Evolutionary conservation across 306 rosid species (phyloP).

Genomic region (Prunus davidiana): DNA sequence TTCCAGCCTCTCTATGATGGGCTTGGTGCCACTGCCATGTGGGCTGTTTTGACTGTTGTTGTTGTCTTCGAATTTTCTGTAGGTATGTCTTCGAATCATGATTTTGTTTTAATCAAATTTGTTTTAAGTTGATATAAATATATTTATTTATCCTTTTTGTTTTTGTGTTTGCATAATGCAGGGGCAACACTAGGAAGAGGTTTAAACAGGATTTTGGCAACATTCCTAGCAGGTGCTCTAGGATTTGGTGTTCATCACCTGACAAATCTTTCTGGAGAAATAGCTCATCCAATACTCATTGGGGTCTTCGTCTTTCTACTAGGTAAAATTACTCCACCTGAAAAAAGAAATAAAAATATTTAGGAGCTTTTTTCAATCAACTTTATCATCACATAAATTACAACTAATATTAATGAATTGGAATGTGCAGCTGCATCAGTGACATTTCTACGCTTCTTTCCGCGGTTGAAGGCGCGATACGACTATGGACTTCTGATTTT

Average conservation of each 20-base stretch:
- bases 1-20: slow-evolving; percentile 17
- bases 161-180: neutral
- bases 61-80: slow-evolving; percentile 28
- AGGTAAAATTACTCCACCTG: slow-evolving; percentile 14
- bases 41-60: slow-evolving; percentile 29
- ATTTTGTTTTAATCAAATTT: neutral
- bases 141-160: neutral
- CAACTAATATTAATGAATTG: neutral
- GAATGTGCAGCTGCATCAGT: slow-evolving; percentile 27
- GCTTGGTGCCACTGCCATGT: slow-evolving; percentile 20
- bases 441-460: slow-evolving; percentile 49
- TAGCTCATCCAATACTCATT: slow-evolving; percentile 25
- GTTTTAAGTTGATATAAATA: too few species aligned
- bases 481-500: slow-evolving; percentile 54
- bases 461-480: slow-evolving; percentile 41
- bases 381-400: neutral
- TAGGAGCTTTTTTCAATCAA: neutral
- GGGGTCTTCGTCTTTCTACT: slow-evolving; percentile 14
- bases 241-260: slow-evolving; percentile 32
- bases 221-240: slow-evolving; percentile 28
- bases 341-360: neutral
- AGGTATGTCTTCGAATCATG: slow-evolving; percentile 1
- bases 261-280: slow-evolving; percentile 21
- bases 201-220: slow-evolving; percentile 36
- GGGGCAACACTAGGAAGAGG: slow-evolving; percentile 45